Percentiles rank a stretch among this genome's conserved stretches.
Conservation (phyloP, 306 rosid genomes). For the Quercus mongolica region DNA sequence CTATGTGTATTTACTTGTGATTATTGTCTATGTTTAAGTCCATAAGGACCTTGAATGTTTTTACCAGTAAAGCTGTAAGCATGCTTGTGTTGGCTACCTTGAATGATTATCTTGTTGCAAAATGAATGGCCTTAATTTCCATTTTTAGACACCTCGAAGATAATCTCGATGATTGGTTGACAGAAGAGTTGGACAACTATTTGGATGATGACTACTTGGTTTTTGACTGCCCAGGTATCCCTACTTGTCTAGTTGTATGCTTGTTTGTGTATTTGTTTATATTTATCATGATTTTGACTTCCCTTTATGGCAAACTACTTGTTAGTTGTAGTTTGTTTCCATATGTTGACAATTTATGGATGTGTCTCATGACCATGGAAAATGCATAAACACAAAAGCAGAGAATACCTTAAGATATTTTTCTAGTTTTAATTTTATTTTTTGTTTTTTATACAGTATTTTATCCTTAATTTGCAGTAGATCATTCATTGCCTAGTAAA, state of each 20-base stretch:
- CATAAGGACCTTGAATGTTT: background rate
- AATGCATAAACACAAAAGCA: background rate
- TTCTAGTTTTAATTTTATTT: background rate
- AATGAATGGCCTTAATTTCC: conserved; percentile 43
- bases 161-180: conserved; percentile 78
- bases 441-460: background rate
- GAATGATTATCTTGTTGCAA: background rate
- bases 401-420: background rate
- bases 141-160: conserved; percentile 78
- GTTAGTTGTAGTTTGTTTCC: too few relatives aligned
- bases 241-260: background rate
- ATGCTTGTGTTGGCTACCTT: background rate
- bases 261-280: background rate
- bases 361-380: background rate
- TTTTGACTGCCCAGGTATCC: conserved; percentile 93
- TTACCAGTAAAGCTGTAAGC: background rate
- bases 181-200: conserved; percentile 76
- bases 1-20: background rate
- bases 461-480: background rate
- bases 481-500: background rate
- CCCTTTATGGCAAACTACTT: background rate
- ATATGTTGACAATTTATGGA: too few relatives aligned
- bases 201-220: conserved; percentile 86
- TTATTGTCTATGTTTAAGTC: background rate
- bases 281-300: background rate